Base-by-base conservation (phyloP, 148 eudicot genomes). In the Nepenthes gracilis region DNA sequence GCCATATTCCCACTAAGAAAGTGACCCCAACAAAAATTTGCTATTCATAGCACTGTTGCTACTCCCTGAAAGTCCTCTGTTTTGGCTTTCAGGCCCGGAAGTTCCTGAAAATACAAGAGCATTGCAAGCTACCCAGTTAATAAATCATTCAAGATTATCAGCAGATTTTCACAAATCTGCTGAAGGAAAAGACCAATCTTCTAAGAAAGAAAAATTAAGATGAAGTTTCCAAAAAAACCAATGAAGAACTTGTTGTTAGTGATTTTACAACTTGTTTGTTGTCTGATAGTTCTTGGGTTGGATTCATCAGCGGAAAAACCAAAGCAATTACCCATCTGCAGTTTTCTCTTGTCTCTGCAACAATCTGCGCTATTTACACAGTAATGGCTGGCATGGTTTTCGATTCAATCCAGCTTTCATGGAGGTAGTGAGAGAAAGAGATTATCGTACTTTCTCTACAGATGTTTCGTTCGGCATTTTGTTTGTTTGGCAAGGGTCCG, bases 11-110 rank as follows among this genome's bases (percentile, higher is more conserved):
- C n/a, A n/a, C n/a, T n/a, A n/a, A n/a, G n/a, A n/a, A n/a, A n/a
- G n/a, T n/a, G n/a, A n/a, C n/a, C n/a, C n/a, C 14, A 67, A 55
- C 0, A 91, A 85, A 58, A 73, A 71, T 63, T 52, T 59, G 73
- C 83, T 76, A 13, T 53, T 71, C 48, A 74, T 78, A 32, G 78
- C 78, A 55, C 87, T 80, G 57, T 79, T 79, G 60, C 80, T 75
- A 6, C 78, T 78, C 10, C 58, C 81, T 12, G 88, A 84, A 53
- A 43, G 12, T 33, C 71, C 77, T 58, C 64, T 74, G 14, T 78
- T 67, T 12, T 54, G 66, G 61, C 72, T 74, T 57, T 55, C 68
- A 64, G 12, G 49, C 49, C 37, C 69, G 2, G 85, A 77, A 38
- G 71, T 71, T 50, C 85, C 89, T 85, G 70, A 33, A 2, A 55